phyloP scores from a whole-genome alignment of 2,329 filamentous ascomycete genomes.

The Hypoxylon sp. region DNA sequence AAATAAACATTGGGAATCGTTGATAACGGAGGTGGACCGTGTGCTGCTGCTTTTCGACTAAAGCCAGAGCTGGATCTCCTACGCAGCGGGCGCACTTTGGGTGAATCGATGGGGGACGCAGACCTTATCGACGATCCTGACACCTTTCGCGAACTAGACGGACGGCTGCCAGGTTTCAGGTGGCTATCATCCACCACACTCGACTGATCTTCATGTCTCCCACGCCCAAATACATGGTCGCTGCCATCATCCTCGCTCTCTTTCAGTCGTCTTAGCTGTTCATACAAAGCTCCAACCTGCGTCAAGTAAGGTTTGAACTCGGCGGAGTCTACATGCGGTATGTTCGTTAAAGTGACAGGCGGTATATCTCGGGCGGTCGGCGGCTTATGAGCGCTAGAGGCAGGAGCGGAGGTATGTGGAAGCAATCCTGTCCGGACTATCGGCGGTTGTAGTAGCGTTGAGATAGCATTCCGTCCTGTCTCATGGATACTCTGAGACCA shows the following conservation, averaged over 20 bases:
- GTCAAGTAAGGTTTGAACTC: constrained; percentile 87
- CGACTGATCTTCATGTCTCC: constrained; percentile 59
- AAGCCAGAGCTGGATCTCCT: constrained; percentile 63
- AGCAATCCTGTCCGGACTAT: constrained; percentile 90
- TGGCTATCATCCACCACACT: constrained; percentile 58
- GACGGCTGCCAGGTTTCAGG: constrained; percentile 61
- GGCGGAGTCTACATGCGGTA: constrained; percentile 81
- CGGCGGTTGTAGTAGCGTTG: constrained; percentile 89
- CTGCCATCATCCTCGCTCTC: constrained; percentile 77
- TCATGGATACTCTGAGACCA: constrained; percentile 73
- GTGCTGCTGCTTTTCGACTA: constrained; percentile 68
- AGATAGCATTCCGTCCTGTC: constrained; percentile 92
- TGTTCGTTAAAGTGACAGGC: constrained; percentile 90
- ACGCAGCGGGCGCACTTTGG: constrained; percentile 53
- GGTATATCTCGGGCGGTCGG: constrained; percentile 92
- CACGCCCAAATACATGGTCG: constrained; percentile 57
- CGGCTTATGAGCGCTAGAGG: constrained; percentile 80
- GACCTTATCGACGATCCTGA: constrained; percentile 64
- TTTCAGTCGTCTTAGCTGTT: constrained; percentile 87
- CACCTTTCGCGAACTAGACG: constrained; percentile 56
- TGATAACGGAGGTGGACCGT: constrained; percentile 86
- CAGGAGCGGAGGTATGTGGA: constrained; percentile 79
- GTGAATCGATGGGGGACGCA: constrained; percentile 63
- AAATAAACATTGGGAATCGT: constrained; percentile 96
- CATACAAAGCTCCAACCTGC: constrained; percentile 88